Base-by-base conservation (phyloP, 2,329 filamentous ascomycete species). In the Septoria linicola region DNA sequence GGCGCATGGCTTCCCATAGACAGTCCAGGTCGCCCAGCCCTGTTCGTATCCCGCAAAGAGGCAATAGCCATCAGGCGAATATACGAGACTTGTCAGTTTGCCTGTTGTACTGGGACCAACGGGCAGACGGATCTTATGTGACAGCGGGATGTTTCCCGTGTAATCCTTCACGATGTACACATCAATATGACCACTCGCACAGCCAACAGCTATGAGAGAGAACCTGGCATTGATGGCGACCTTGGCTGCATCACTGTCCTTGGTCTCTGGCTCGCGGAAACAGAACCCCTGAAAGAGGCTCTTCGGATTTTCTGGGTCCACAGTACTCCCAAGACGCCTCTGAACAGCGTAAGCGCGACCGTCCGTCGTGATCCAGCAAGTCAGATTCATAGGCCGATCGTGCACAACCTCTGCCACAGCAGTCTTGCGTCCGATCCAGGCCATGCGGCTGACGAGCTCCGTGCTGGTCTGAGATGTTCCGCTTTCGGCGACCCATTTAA, bases 121-220 rank as follows among this genome's bases (percentile, higher is more conserved):
- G 10, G 87, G 84, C 1, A 88, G 74, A 46, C 74, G 79, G 55
- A 96, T 82, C 25, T 80, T 81, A 68, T 97, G 91, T 1, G 92
- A 97, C 11, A 87, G 73, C 4, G 90, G 88, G 46, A 99, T 90
- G 63, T 96, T 96, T 37, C 93, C 93, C 4, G 85, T 84, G 64
- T 99, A 97, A 68, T 99, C 93, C 66, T 87, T 85, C 25, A 90
- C 93, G 1, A 85, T 90, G 66, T 97, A 99, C n/a, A 97, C 87
- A 53, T 85, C 80, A 36, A 99, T 83, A 19, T 82, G 81, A 7
- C 92, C 90, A 67, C 89, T 85, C 8, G 75, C 77, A 63, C 89
- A 95, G 10, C 88, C 91, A 16, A 97, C 80, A 1, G 92, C 91
- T 57, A 99, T 85, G 8, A 99, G 76, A 1, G 93, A 99, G 69